Conservation (phyloP, 2,329 filamentous ascomycete genomes). For the Botrytis pseudocinerea region DNA sequence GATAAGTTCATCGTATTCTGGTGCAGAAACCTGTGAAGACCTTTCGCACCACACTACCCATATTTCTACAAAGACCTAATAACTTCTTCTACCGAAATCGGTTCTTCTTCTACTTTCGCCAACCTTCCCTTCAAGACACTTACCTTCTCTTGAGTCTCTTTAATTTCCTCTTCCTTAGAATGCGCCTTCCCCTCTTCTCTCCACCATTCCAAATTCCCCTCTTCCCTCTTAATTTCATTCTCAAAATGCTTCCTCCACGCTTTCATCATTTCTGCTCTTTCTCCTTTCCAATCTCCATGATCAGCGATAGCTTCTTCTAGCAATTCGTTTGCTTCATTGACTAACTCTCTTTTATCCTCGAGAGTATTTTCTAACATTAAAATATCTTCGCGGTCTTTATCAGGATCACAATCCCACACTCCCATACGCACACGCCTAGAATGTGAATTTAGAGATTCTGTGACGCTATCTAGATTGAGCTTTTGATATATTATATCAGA, state of each 20-base stretch:
- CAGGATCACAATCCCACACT: background rate
- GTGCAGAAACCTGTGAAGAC: background rate
- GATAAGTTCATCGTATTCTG: background rate
- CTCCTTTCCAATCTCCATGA: background rate
- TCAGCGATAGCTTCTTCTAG: background rate
- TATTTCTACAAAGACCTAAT: background rate
- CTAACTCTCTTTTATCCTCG: background rate
- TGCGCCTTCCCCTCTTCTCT: constrained; percentile 10
- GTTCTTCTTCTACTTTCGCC: constrained; percentile 7
- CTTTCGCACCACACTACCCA: too few relatives aligned
- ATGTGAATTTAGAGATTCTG: background rate
- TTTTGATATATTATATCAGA: background rate
- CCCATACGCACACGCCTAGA: background rate
- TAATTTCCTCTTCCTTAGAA: constrained; percentile 5
- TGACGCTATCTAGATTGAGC: background rate
- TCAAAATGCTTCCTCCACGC: constrained; percentile 22
- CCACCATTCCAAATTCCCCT: constrained; percentile 15
- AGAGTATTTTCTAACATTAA: background rate
- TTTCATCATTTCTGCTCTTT: constrained; percentile 10
- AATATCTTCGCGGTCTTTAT: background rate
- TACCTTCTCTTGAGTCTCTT: constrained; percentile 15
- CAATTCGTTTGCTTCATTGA: background rate
- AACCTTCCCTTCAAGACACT: constrained; percentile 12
- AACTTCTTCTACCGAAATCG: constrained; percentile 22
- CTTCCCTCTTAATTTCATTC: background rate